Conservation (phyloP, 2,329 filamentous ascomycete genomes). For the Fusarium papillatum region DNA sequence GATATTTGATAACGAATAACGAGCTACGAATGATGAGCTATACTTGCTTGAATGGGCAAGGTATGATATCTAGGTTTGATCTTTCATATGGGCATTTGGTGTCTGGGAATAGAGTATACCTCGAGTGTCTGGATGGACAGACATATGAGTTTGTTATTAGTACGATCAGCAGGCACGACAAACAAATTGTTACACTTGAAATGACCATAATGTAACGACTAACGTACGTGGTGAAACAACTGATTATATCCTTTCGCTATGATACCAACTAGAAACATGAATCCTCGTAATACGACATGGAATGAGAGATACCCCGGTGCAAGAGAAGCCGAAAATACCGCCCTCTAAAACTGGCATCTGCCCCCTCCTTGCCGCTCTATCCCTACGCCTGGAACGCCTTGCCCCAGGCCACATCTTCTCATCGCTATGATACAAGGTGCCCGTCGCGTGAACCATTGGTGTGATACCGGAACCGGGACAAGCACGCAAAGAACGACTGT, state of each 20-base stretch:
- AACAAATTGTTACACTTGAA: not conserved
- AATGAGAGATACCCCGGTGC: slow-evolving; percentile 11
- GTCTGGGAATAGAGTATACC: not conserved
- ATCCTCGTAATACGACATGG: slow-evolving; percentile 26
- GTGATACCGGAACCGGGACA: not conserved
- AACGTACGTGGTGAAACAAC: slow-evolving; percentile 9
- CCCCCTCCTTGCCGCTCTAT: slow-evolving; percentile 27
- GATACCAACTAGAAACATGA: slow-evolving; percentile 28
- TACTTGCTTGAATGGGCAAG: not conserved
- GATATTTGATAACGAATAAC: not conserved
- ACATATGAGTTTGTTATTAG: not conserved
- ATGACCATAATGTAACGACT: not conserved
- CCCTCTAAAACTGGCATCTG: slow-evolving; percentile 16
- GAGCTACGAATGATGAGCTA: not conserved
- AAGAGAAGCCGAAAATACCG: slow-evolving; percentile 8
- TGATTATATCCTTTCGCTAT: slow-evolving; percentile 36
- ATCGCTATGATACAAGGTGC: slow-evolving; percentile 32
- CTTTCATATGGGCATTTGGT: not conserved
- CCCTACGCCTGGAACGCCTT: slow-evolving; percentile 45
- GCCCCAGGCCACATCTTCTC: slow-evolving; percentile 38
- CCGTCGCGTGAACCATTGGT: not conserved
- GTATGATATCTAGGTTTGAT: not conserved
- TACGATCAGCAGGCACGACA: not conserved
- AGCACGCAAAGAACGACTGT: slow-evolving; percentile 19
- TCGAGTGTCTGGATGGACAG: not conserved